Evolutionary conservation across 495 filamentous ascomycete species (phyloP).

Genomic region (Penicillium malachiteum): DNA sequence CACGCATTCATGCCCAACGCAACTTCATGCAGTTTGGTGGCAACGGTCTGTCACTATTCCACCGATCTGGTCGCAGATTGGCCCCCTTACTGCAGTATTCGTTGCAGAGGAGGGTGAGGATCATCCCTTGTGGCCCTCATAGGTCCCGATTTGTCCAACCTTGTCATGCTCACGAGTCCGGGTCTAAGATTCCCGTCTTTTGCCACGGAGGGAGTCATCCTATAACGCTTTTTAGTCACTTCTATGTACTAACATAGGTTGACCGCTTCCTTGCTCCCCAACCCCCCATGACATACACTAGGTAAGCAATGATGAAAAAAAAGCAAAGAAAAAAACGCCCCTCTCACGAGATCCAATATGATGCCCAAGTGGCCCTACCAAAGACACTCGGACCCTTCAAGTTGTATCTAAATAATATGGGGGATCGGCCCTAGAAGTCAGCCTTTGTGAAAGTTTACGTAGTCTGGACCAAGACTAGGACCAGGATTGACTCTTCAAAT

Average conservation of each 20-base stretch:
- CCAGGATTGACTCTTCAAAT: not conserved
- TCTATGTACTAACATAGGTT: not conserved
- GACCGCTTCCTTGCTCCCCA: constrained; percentile 17
- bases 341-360: not conserved
- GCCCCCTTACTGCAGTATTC: constrained; percentile 2
- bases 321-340: too few relatives aligned
- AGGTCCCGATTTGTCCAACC: constrained; percentile 4
- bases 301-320: not conserved
- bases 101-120: constrained; percentile 1
- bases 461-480: constrained; percentile 2
- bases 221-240: not conserved
- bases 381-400: constrained; percentile 19
- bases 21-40: constrained; percentile 17
- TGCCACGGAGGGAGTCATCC: not conserved
- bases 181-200: not conserved
- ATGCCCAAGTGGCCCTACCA: constrained; percentile 25
- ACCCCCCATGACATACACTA: not conserved
- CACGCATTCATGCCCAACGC: constrained; percentile 48
- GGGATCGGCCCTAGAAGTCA: constrained; percentile 15
- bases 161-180: constrained; percentile 10
- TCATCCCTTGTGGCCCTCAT: not conserved
- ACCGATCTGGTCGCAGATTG: constrained; percentile 19
- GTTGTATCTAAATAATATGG: constrained; percentile 9
- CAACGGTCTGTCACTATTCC: constrained; percentile 15
- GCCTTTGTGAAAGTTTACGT: constrained; percentile 1